phyloP scores from a whole-genome alignment of 139 green algal genomes.

The Dunaliella sp. region DNA sequence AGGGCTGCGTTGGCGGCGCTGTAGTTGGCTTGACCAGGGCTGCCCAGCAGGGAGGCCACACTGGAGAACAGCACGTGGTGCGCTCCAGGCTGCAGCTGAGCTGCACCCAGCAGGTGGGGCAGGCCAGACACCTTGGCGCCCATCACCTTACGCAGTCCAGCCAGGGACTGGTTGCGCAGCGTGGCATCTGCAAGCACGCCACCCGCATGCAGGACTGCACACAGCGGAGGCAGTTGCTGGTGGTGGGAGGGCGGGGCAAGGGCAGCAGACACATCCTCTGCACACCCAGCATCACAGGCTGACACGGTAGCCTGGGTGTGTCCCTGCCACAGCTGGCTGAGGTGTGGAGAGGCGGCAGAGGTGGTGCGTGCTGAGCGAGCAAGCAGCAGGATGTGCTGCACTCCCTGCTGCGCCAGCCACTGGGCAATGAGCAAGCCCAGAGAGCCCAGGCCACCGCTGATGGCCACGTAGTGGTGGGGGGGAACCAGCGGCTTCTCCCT shows the following conservation, averaged over 20 bases:
- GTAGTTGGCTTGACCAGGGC: conserved; percentile 77
- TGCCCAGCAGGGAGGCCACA: conserved; percentile 62
- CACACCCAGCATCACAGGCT: background rate
- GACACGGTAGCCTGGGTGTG: background rate
- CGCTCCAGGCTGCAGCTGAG: conserved; percentile 15
- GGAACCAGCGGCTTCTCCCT: background rate
- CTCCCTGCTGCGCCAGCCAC: conserved; percentile 47
- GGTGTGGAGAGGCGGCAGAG: conserved; percentile 51
- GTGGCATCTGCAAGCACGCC: conserved; percentile 72
- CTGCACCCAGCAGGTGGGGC: background rate
- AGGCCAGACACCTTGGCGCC: conserved; percentile 37
- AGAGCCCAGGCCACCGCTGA: conserved; percentile 66
- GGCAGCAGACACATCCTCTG: background rate
- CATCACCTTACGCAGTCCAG: conserved; percentile 40
- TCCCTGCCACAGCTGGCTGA: background rate
- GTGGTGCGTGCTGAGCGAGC: conserved; percentile 58
- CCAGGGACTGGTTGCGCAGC: conserved; percentile 55
- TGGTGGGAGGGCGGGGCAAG: background rate
- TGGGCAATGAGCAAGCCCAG: conserved; percentile 52
- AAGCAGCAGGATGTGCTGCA: conserved; percentile 48
- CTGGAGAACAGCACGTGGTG: conserved; percentile 63
- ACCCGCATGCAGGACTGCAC: conserved; percentile 68
- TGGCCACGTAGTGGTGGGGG: conserved; percentile 23
- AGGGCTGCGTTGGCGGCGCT: conserved; percentile 70
- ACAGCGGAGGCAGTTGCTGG: background rate